Evolutionary conservation across 2,329 filamentous ascomycete genomes (phyloP), one percentile per base, ranked within the genome.

Genomic region (Pseudogymnoascus sp.): DNA sequence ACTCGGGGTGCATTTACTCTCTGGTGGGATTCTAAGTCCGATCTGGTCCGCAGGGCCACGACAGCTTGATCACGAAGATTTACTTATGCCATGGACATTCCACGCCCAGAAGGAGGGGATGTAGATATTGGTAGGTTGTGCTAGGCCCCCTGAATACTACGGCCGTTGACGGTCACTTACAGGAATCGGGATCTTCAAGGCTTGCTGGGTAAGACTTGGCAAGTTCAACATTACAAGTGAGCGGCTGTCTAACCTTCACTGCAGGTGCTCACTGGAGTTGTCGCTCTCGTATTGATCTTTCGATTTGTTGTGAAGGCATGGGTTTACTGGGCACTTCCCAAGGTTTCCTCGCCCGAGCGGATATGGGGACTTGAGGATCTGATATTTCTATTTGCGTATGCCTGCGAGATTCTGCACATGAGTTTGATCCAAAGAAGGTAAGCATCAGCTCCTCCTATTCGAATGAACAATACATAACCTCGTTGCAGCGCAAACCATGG

Each of bases 311-410:
- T 60, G 11, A 60, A 60, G 71, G 57, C 67, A 37, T 74, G 71
- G 72, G 66, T 72, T 12, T 65, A 69, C 8, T 73, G 69, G 65
- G 64, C 68, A 7, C 60, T 74, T 15, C 72, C 72, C 6, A 67
- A 66, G 20, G 70, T 73, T 57, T 69, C 69, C 20, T 68, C 66
- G 2, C 72, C 72, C 1, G 67, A 66, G 9, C 61, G 71, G 50
- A 62, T 73, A 41, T 74, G 72, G 72, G 72, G 71, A 6, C 57
- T 70, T 6, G 72, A 74, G 60, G 72, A 74, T 62, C 12, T 71
- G 0, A 68, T 73, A 36, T 73, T 71, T 50, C 25, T 69, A 1
- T 28, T 68, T 11, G 70, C 66, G 1, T 74, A 70, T 61, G 66
- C 62, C 3, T 69, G 71, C 58, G 72, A 73, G 61, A 39, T 73